Evolutionary conservation across 2,329 filamentous ascomycete species (phyloP), one percentile per base, ranked within the genome.

Genomic region (Fusarium sp.): DNA sequence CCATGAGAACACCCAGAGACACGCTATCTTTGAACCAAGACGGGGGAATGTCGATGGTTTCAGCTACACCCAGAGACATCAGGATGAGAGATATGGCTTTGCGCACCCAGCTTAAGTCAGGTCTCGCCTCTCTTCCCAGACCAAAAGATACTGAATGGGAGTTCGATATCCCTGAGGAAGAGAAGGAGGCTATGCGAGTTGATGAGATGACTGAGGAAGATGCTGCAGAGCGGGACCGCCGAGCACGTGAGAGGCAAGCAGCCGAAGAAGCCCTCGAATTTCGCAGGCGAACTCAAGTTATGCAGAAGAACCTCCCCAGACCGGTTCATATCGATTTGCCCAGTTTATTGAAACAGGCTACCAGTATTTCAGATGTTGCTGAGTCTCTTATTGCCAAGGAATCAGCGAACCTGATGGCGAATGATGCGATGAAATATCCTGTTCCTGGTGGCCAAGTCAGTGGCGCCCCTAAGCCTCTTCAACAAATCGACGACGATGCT

Each of bases 91-190:
- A 97, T 70, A 86, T 92, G 67, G 90, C 91, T 11, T 82, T 91
- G 74, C 91, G 91, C 48, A 88, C 90, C 69, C 90, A 92, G 72
- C 85, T 99, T 12, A 90, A 90, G 68, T 87, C 89, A 57, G 90
- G 92, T 47, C 89, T 99, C n/a, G 89, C 94, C 9, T 91, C 94
- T 28, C 87, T 99, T 22, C 96, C 96, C 2, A 97, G 94, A 79
- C 96, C 96, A 1, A 98, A 97, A 79, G 94, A 98, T 79, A 93
- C 91, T 0, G 95, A 98, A 75, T 98, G 94, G 92, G 96, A 98
- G 76, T 90, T 98, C 51, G 96, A 98, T 80, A 85, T 97, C 39
- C 96, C 96, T 0, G 94, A 97, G 45, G 95, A 98, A 73, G 88
- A 93, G 72, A 85, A 89, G 70, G 94, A 96, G 75, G 79, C 84